A percentile compares a stretch with the other conserved stretches of the same genome.
phyloP scores from a whole-genome alignment of 2,329 filamentous ascomycete species.

The Aspergillus fischeri region DNA sequence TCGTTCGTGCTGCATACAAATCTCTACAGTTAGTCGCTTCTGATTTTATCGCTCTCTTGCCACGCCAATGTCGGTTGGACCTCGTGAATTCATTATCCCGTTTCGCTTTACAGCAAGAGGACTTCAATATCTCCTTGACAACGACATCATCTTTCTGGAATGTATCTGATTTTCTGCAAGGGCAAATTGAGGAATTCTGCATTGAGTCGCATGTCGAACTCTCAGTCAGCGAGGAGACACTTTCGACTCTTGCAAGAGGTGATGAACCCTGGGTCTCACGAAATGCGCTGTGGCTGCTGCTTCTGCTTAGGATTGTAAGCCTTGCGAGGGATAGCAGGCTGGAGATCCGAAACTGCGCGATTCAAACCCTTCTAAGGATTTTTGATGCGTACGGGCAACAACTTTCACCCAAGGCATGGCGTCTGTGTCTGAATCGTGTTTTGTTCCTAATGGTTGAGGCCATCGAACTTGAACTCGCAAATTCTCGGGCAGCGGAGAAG shows the following conservation, averaged over 20 bases:
- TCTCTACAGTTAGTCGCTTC: constrained; percentile 91
- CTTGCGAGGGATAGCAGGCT: constrained; percentile 37
- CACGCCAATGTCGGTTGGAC: constrained; percentile 66
- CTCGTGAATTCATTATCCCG: constrained; percentile 84
- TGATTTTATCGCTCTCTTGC: constrained; percentile 77
- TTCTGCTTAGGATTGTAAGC: constrained; percentile 37
- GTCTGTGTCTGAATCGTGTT: constrained; percentile 73
- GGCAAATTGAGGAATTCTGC: constrained; percentile 41
- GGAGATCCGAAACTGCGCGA: constrained; percentile 57
- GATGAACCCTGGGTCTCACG: constrained; percentile 56
- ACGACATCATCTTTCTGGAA: constrained; percentile 97
- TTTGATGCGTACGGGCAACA: constrained; percentile 87
- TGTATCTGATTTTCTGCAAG: constrained; percentile 77
- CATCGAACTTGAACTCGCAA: constrained; percentile 53
- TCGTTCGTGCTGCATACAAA: constrained; percentile 82
- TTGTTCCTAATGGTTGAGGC: constrained; percentile 72
- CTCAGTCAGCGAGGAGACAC: constrained; percentile 53
- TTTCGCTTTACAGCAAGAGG: constrained; percentile 84
- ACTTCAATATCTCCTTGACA: constrained; percentile 92
- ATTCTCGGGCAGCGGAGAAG: constrained; percentile 10
- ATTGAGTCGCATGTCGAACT: constrained; percentile 36
- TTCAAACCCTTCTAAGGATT: constrained; percentile 86
- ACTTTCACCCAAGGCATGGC: constrained; percentile 74
- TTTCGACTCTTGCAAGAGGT: constrained; percentile 57
- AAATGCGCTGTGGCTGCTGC: constrained; percentile 32